These are phyloP conservation scores for Zizania latifolia DNA, from an alignment of 176 grass and related monocot species.

Conservation along the genomic window DNA sequence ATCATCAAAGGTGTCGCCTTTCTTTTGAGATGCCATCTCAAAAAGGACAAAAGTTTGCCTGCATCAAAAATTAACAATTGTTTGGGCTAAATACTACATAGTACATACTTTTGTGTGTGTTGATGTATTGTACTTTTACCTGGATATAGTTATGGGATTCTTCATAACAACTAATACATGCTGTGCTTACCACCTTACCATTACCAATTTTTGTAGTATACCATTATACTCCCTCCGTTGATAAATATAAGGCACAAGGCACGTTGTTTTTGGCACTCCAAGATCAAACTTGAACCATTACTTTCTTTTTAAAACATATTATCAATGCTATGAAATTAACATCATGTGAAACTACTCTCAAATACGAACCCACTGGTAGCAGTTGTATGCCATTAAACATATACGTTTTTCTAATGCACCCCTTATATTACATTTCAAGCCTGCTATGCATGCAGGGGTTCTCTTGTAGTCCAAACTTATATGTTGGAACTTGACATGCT, in stretches of 20 bases:
- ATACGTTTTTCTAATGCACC: not conserved
- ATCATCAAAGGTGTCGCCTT: not conserved
- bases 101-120: not conserved
- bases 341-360: too few relatives aligned
- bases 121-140: not conserved
- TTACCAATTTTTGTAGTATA: not conserved
- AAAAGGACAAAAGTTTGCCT: not conserved
- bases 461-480: not conserved
- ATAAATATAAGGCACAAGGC: not conserved
- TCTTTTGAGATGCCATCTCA: not conserved
- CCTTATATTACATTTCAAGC: not conserved
- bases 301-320: not conserved
- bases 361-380: not conserved
- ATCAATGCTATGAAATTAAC: not conserved
- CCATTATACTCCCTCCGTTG: not conserved
- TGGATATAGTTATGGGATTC: slow-evolving; percentile 1
- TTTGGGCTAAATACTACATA: not conserved
- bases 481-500: slow-evolving; percentile 5
- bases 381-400: not conserved
- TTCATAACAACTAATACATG: not conserved
- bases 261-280: too few relatives aligned
- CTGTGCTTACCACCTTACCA: not conserved
- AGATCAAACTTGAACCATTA: not conserved
- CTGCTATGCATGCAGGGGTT: not conserved
- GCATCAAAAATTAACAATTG: not conserved